Evolutionary conservation across 768 basidiomycete genomes (phyloP), one percentile per base, ranked within the genome.

Genomic region (Candolleomyces efflorescens): DNA sequence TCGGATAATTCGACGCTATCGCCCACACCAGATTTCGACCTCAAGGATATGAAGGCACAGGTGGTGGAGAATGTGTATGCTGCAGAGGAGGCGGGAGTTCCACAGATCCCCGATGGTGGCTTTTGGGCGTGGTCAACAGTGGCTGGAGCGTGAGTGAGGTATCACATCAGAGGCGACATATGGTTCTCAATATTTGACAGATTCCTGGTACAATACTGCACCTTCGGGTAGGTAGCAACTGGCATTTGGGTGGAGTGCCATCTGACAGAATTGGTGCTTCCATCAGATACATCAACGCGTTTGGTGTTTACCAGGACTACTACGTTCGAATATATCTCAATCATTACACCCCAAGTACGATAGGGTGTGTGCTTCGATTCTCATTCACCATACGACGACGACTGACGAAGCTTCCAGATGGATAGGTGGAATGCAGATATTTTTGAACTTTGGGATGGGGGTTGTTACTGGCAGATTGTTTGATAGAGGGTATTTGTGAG

Each of bases 351-450:
- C 65, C 68, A 17, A 65, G 65, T 53, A 56, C 56, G 26, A 69
- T 71, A 22, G 68, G 68, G 68, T 67, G 41, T 13, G 56, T 62
- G 22, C 9, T 5, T 38, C 52, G 32, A 20, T 9, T 24, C 23
- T 26, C n/a, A 7, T 24, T 20, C 5, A 12, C 44, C 12, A 49
- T 32, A 15, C 27, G 22, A 6, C 20, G 6, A 41, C 32, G 13
- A 50, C 18, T 46, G 23, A 44, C 43, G 39, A n/a, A 2, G 53
- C 22, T 26, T 15, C 26, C 39, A 75, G 75, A 23, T 76, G 75
- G 75, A 77, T 85, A 39, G 84, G 83, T 7, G 80, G 82, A 4
- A 64, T 73, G 0, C 82, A 85, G 59, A 71, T 79, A 18, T 79
- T 78, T 57, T 64, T 83, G 18, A 73, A 77, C 5, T 77, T 83